Conservation (phyloP, 768 basidiomycete genomes). For the Rhodocollybia butyracea region DNA sequence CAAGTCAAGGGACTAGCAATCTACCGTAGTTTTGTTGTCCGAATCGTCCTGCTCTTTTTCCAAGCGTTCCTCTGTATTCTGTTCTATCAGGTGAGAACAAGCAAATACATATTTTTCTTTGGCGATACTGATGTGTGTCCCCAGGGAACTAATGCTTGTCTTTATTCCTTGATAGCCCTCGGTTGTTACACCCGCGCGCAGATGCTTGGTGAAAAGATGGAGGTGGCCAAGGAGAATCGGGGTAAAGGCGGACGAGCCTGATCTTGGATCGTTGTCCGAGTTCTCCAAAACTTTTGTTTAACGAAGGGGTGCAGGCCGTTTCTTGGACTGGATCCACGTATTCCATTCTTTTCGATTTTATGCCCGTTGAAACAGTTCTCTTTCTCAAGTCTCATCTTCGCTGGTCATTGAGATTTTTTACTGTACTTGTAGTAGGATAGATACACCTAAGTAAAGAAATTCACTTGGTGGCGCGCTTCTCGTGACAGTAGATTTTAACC, state of each 20-base stretch:
- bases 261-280: constrained; percentile 19
- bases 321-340: constrained; percentile 26
- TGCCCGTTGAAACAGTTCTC: not conserved
- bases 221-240: constrained; percentile 60
- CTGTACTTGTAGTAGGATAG: not conserved
- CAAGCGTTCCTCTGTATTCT: constrained; percentile 62
- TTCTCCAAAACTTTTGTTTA: not conserved
- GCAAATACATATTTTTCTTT: not conserved
- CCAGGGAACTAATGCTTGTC: constrained; percentile 81
- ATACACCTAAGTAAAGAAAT: not conserved
- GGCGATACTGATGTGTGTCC: not conserved
- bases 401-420: not conserved
- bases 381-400: not conserved
- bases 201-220: constrained; percentile 65
- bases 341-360: constrained; percentile 14
- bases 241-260: constrained; percentile 57
- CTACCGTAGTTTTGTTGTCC: constrained; percentile 62
- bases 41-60: constrained; percentile 60
- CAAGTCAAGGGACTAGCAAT: constrained; percentile 49
- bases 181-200: constrained; percentile 66
- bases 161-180: constrained; percentile 76
- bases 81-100: constrained; percentile 69
- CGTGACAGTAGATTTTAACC: not conserved
- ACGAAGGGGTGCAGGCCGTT: constrained; percentile 8
- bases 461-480: not conserved